Conservation (phyloP, 2,329 filamentous ascomycete genomes). For the Colletotrichum camelliae region DNA sequence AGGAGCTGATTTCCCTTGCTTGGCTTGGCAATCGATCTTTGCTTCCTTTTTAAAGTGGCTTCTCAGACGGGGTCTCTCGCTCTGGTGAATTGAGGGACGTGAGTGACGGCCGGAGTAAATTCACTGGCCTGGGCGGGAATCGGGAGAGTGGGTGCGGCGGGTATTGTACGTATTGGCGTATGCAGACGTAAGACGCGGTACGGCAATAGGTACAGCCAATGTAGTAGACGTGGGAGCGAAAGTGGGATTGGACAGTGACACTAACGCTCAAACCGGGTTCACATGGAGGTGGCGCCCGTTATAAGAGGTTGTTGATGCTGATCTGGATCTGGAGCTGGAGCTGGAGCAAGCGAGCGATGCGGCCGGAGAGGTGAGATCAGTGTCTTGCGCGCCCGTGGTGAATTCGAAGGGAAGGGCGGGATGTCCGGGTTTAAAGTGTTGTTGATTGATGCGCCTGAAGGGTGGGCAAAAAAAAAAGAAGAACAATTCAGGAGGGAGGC, state of each 20-base stretch:
- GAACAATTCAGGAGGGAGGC: background rate
- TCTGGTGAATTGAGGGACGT: background rate
- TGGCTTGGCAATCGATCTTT: constrained; percentile 16
- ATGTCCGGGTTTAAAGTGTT: background rate
- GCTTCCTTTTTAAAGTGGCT: background rate
- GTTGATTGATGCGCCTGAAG: background rate
- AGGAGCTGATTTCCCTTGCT: constrained; percentile 21
- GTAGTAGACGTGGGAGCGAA: background rate
- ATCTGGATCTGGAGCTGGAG: background rate
- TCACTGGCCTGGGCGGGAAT: background rate
- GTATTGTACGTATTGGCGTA: background rate
- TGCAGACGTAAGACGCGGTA: background rate
- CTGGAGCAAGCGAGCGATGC: background rate
- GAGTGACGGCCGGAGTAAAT: background rate
- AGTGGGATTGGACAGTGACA: constrained; percentile 5
- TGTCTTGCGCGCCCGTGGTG: background rate
- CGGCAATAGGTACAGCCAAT: background rate
- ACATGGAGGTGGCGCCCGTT: constrained; percentile 3
- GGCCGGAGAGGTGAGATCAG: background rate
- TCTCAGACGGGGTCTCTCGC: background rate
- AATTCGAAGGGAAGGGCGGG: background rate
- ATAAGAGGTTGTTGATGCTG: background rate
- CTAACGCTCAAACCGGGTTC: constrained; percentile 4
- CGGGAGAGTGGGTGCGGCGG: background rate
- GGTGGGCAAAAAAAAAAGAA: background rate